Percentiles rank a stretch among this genome's conserved stretches.
Conservation (phyloP, 495 filamentous ascomycete genomes). For the Aspergillus hancockii region DNA sequence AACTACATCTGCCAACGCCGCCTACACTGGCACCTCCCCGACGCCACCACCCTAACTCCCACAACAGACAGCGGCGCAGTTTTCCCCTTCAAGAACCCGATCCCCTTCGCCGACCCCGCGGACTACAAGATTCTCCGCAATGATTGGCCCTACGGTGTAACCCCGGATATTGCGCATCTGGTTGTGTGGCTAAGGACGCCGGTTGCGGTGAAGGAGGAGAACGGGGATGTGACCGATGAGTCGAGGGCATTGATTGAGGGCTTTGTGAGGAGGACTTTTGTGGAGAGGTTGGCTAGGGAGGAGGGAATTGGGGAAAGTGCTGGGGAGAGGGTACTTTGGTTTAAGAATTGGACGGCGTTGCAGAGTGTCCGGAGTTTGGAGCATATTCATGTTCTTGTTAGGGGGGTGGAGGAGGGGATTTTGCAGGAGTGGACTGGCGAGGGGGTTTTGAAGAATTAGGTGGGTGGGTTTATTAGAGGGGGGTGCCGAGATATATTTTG, state of each 20-base stretch:
- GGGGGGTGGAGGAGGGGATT: conserved; percentile 59
- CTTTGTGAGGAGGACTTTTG: conserved; percentile 71
- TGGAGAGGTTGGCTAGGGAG: conserved; percentile 50
- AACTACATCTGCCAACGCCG: conserved; percentile 74
- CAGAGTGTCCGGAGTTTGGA: conserved; percentile 85
- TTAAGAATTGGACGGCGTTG: conserved; percentile 89
- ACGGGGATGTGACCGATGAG: conserved; percentile 75
- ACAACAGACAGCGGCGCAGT: conserved; percentile 26
- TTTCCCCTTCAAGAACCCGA: conserved; percentile 39
- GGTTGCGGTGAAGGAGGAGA: conserved; percentile 45
- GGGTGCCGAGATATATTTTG: background rate
- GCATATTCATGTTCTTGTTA: conserved; percentile 72
- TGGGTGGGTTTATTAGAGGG: background rate
- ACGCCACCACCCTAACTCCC: conserved; percentile 13
- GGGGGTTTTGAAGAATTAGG: background rate
- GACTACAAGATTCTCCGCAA: conserved; percentile 81
- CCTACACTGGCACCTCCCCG: conserved; percentile 64
- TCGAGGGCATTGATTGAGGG: conserved; percentile 58
- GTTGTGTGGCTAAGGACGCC: conserved; percentile 62
- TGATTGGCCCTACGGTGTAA: conserved; percentile 89
- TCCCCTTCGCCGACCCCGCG: conserved; percentile 66
- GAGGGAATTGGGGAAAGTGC: conserved; percentile 32
- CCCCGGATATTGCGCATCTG: conserved; percentile 63
- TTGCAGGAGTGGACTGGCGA: conserved; percentile 62
- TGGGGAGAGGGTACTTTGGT: conserved; percentile 74